Percentiles rank a stretch among this genome's conserved stretches.
Evolutionary conservation across 805 yeast species (phyloP).

Genomic region (Sugiyamaella chiloensis): DNA sequence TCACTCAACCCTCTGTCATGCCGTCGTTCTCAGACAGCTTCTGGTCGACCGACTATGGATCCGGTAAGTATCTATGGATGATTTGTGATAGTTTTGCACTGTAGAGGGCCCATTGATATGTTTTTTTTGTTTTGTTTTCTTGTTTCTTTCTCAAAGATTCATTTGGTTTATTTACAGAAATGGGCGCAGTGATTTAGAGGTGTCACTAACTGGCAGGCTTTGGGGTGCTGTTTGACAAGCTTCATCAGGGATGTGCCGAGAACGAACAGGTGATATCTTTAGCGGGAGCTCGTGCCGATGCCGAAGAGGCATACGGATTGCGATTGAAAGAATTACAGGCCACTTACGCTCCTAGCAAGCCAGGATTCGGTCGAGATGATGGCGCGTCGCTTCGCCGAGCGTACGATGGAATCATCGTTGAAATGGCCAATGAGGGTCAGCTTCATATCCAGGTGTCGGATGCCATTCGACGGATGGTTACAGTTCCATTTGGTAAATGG

Average conservation of each 20-base stretch:
- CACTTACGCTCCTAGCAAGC: conserved; percentile 37
- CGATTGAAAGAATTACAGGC: conserved; percentile 44
- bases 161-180: too few relatives aligned
- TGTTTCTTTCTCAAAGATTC: too few relatives aligned
- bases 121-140: not conserved
- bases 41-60: conserved; percentile 66
- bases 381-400: conserved; percentile 65
- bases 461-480: conserved; percentile 56
- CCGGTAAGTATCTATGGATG: conserved; percentile 36
- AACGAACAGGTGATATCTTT: conserved; percentile 64
- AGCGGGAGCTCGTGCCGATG: conserved; percentile 67
- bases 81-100: not conserved
- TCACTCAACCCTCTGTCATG: conserved; percentile 39
- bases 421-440: conserved; percentile 56
- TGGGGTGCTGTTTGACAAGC: conserved; percentile 36
- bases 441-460: conserved; percentile 60
- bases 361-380: conserved; percentile 52
- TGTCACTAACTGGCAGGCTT: conserved; percentile 27
- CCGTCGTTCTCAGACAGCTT: conserved; percentile 70
- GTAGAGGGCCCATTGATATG: too few relatives aligned
- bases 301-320: conserved; percentile 63
- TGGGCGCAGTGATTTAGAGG: not conserved
- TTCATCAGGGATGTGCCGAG: conserved; percentile 58
- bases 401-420: conserved; percentile 52
- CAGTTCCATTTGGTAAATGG: conserved; percentile 74